Conservation (phyloP, 2,329 filamentous ascomycete species). For the Penicillium sp. region DNA sequence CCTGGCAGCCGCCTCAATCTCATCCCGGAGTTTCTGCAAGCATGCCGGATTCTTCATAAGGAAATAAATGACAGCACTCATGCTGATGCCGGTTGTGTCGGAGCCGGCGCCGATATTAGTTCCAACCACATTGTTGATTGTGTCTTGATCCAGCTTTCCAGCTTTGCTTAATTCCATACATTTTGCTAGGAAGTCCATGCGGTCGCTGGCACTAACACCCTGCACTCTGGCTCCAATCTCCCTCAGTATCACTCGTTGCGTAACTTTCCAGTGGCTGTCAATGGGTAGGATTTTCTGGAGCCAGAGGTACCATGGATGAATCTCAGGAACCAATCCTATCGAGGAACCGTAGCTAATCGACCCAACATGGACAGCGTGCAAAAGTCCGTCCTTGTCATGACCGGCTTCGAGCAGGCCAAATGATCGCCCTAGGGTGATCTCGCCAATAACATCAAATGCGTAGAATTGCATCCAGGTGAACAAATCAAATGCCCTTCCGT, state of each 20-base stretch:
- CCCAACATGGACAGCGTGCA: slow-evolving; percentile 25
- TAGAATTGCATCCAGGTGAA: slow-evolving; percentile 23
- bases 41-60: slow-evolving; percentile 15
- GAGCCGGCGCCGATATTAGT: slow-evolving; percentile 13
- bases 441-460: slow-evolving; percentile 30
- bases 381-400: slow-evolving; percentile 41
- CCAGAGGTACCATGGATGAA: neutral
- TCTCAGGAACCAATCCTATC: neutral
- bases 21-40: slow-evolving; percentile 36
- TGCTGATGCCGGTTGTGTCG: slow-evolving; percentile 21
- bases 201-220: neutral
- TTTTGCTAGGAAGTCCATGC: neutral
- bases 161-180: neutral
- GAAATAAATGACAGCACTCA: slow-evolving; percentile 18
- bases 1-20: slow-evolving; percentile 24
- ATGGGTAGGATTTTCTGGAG: neutral
- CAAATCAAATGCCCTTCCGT: slow-evolving; percentile 10
- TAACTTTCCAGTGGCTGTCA: neutral
- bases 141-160: neutral
- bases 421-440: slow-evolving; percentile 33
- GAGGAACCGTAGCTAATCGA: neutral
- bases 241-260: neutral
- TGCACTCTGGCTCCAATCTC: neutral
- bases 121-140: neutral
- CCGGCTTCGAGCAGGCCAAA: slow-evolving; percentile 13